Base-by-base conservation (phyloP, 2,329 filamentous ascomycete species). In the Penicillium nordicum region DNA sequence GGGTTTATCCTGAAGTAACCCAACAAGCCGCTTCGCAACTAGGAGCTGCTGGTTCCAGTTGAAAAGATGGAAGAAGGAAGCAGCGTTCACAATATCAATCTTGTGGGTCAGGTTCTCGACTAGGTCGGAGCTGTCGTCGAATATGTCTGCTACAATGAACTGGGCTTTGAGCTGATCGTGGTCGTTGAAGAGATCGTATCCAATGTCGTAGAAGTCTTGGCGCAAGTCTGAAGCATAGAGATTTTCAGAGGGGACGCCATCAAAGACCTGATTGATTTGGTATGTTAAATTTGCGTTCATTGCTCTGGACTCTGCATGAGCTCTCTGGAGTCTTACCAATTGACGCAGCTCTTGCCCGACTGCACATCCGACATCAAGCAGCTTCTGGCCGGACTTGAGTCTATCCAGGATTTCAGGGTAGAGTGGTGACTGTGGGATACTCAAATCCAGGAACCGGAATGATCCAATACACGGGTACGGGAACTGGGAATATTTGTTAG, bases 121-220 rank as follows among this genome's bases (percentile, higher is more conserved):
- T 6, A 74, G 61, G 8, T 63, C 46, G 1, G 72, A 72, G 11
- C 65, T 54, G 1, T 61, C 50, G n/a, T 69, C 64, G 38, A 69
- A 57, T 70, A 82, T 57, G 77, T 78, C 64, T 64, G 76, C 82
- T 3, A 76, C 64, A 30, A 85, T 69, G 30, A 64, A 63, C 21
- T 44, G 21, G 3, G 53, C 37, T 29, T 62, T 59, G 5, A 63
- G 51, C 1, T 30, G 58, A 4, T 51, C 40, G 27, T 78, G 76
- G 58, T 88, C 87, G 44, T 79, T 77, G 72, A 88, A 89, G 21
- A 89, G 75, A 52, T 87, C 83, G 67, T 86, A 85, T 29, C 84
- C 84, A n/a, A 83, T 69, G 11, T 83, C 76, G 50, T 85, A 75
- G 61, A 85, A 82, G n/a, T 72, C 72, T 21, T 74, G 62, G 42